A percentile compares a stretch with the other conserved stretches of the same genome.
Conservation (phyloP, 2,329 filamentous ascomycete genomes). For the Penicillium brasilianum region DNA sequence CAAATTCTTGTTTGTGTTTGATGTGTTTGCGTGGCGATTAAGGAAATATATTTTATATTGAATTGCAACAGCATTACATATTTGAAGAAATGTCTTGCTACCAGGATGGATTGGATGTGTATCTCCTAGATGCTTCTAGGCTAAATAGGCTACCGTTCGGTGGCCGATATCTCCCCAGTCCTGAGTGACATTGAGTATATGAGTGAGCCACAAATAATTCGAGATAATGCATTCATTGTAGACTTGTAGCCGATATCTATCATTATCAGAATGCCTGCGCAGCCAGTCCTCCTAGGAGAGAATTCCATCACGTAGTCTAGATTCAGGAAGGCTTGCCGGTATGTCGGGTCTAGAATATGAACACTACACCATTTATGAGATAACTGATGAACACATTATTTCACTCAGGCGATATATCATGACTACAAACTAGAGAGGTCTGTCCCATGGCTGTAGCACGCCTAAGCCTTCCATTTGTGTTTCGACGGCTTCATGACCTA, state of each 20-base stretch:
- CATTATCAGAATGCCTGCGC: neutral
- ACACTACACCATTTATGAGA: neutral
- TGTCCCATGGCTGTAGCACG: conserved; percentile 1
- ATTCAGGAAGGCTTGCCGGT: neutral
- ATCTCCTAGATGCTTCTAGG: neutral
- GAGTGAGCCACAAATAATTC: neutral
- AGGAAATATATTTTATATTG: neutral
- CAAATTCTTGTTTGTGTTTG: conserved; percentile 5
- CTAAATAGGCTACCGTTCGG: neutral
- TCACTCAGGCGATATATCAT: too few relatives aligned
- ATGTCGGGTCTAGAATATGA: neutral
- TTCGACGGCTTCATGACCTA: neutral
- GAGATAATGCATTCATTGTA: neutral
- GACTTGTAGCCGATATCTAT: neutral
- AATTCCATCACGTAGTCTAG: neutral
- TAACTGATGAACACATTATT: neutral
- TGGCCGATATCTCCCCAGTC: neutral
- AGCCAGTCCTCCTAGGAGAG: neutral
- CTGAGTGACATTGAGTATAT: neutral
- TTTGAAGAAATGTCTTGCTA: neutral
- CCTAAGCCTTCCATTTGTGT: neutral
- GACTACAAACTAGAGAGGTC: neutral
- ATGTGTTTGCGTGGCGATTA: neutral
- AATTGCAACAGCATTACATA: neutral
- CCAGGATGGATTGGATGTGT: neutral